Percentiles rank a stretch among this genome's conserved stretches.
Conservation (phyloP, 164 flowering plant species). For the Stephania japonica region DNA sequence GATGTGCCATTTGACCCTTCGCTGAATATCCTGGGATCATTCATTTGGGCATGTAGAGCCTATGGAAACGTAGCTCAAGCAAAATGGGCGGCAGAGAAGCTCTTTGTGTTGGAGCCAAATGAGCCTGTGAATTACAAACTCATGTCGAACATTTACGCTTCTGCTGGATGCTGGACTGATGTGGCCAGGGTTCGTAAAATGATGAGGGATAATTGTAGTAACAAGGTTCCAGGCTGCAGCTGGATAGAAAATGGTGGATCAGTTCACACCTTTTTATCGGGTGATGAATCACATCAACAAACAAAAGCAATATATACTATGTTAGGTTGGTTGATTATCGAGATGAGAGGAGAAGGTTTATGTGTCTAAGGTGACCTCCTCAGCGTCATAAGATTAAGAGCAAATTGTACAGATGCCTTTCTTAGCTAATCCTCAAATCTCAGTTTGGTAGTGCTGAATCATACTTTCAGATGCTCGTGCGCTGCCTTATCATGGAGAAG, state of each 20-base stretch:
- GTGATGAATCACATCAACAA: slow-evolving; percentile 36
- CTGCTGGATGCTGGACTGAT: slow-evolving; percentile 42
- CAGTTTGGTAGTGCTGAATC: background rate
- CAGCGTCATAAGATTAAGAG: background rate
- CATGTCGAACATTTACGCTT: slow-evolving; percentile 54
- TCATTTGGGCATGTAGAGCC: slow-evolving; percentile 51
- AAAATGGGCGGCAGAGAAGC: slow-evolving; percentile 49
- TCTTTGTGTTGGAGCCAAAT: slow-evolving; percentile 43
- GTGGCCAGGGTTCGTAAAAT: slow-evolving; percentile 40
- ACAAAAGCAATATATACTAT: slow-evolving; percentile 24
- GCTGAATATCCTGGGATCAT: slow-evolving; percentile 38
- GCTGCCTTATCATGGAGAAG: background rate
- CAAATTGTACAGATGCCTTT: background rate
- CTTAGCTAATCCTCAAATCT: background rate
- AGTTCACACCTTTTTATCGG: slow-evolving; percentile 31
- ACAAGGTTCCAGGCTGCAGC: slow-evolving; percentile 57
- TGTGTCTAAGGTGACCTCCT: background rate
- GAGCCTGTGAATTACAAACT: slow-evolving; percentile 39
- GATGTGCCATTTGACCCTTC: slow-evolving; percentile 33
- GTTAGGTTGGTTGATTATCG: slow-evolving; percentile 19
- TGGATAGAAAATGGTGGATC: slow-evolving; percentile 45
- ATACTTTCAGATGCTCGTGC: background rate
- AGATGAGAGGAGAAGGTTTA: background rate
- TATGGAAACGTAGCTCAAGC: slow-evolving; percentile 40
- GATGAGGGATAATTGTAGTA: slow-evolving; percentile 32